Conservation (phyloP, 345 rosid species). For the Eucalyptus regnans region DNA sequence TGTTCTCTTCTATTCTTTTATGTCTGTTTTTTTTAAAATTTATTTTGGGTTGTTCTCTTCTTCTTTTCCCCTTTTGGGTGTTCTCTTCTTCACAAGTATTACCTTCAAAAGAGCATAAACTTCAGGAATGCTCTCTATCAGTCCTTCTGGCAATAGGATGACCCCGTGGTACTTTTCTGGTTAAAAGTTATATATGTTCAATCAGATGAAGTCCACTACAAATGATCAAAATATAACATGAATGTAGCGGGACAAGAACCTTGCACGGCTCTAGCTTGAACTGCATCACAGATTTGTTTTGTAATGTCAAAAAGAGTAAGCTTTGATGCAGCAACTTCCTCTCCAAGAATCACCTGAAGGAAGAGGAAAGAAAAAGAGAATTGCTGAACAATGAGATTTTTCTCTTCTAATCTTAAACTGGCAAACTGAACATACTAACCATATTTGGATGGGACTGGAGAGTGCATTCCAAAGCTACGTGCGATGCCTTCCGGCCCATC, state of each 20-base stretch:
- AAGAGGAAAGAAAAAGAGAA: background rate
- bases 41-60: background rate
- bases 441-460: constrained; percentile 98
- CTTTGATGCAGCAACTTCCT: constrained; percentile 98
- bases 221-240: background rate
- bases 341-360: constrained; percentile 81
- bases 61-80: background rate
- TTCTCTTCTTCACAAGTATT: background rate
- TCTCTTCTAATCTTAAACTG: background rate
- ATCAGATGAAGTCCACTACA: background rate
- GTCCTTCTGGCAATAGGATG: constrained; percentile 95
- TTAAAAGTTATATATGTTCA: background rate
- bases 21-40: background rate
- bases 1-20: background rate
- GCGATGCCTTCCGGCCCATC: constrained; percentile 96
- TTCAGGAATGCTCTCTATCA: constrained; percentile 95
- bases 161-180: constrained; percentile 94
- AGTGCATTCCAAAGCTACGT: constrained; percentile 95
- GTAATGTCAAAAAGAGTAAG: constrained; percentile 91
- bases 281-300: constrained; percentile 89
- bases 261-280: constrained; percentile 84
- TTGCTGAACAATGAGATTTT: background rate
- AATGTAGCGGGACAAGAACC: constrained; percentile 23
- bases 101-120: constrained; percentile 93
- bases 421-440: constrained; percentile 30